Evolutionary conservation across 345 rosid species (phyloP).

Genomic region (Salix udensis): DNA sequence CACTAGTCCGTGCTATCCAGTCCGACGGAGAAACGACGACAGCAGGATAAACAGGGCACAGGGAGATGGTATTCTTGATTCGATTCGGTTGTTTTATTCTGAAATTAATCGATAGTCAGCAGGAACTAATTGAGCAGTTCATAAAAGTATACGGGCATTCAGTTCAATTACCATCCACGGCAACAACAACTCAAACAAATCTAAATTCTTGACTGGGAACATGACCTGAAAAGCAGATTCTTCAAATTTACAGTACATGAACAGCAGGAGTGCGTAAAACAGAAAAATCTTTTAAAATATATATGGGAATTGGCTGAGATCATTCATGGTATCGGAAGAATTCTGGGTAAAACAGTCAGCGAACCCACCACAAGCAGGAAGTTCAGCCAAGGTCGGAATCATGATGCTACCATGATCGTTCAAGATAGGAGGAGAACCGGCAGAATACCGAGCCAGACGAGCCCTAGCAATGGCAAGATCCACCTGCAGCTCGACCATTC

Average conservation of each 20-base stretch:
- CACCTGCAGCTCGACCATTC: conserved; percentile 71
- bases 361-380: conserved; percentile 42
- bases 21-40: neutral
- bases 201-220: conserved; percentile 20
- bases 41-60: neutral
- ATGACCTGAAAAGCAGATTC: conserved; percentile 12
- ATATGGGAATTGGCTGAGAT: conserved; percentile 43
- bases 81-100: neutral
- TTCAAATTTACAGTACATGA: conserved; percentile 7
- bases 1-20: neutral
- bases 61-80: neutral
- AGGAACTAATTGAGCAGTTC: neutral
- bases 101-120: neutral
- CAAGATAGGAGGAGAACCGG: conserved; percentile 12
- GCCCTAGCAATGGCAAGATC: conserved; percentile 75
- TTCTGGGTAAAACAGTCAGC: conserved; percentile 41
- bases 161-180: neutral
- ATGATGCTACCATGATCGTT: conserved; percentile 18
- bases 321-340: conserved; percentile 28
- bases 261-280: conserved; percentile 1
- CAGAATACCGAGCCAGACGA: conserved; percentile 49
- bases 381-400: conserved; percentile 28
- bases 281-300: conserved; percentile 8
- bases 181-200: conserved; percentile 11
- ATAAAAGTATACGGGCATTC: neutral